Evolutionary conservation across 345 rosid species (phyloP).

Genomic region (Litchi chinensis): DNA sequence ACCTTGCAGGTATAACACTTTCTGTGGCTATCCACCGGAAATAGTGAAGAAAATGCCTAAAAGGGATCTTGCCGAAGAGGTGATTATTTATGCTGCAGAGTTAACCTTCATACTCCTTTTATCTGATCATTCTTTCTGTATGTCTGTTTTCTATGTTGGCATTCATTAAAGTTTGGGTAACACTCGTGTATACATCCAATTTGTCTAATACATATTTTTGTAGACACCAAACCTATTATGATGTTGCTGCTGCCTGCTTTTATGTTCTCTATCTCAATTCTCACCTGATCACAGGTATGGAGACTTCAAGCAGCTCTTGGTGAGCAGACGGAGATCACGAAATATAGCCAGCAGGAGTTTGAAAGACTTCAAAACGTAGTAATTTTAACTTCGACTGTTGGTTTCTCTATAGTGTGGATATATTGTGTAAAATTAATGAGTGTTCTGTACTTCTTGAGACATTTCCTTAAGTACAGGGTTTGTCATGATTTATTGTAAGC

Average conservation of each 20-base stretch:
- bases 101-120: constrained; percentile 4
- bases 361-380: constrained; percentile 94
- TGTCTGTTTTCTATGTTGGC: neutral
- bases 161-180: neutral
- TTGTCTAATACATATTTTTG: neutral
- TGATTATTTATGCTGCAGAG: constrained; percentile 22
- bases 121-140: neutral
- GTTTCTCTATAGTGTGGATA: neutral
- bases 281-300: constrained; percentile 65
- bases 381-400: neutral
- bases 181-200: neutral
- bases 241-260: neutral
- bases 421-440: constrained; percentile 3
- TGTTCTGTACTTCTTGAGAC: neutral
- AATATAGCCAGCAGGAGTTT: constrained; percentile 84
- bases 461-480: neutral
- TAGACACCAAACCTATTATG: constrained; percentile 3
- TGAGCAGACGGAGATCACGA: constrained; percentile 90
- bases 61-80: constrained; percentile 97
- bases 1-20: constrained; percentile 80
- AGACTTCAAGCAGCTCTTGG: constrained; percentile 98
- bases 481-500: neutral
- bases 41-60: constrained; percentile 95
- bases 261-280: neutral
- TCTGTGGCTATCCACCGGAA: constrained; percentile 93